Percentiles rank a stretch among this genome's conserved stretches.
Evolutionary conservation across 495 filamentous ascomycete species (phyloP).

Genomic region (Acidomyces sp.): DNA sequence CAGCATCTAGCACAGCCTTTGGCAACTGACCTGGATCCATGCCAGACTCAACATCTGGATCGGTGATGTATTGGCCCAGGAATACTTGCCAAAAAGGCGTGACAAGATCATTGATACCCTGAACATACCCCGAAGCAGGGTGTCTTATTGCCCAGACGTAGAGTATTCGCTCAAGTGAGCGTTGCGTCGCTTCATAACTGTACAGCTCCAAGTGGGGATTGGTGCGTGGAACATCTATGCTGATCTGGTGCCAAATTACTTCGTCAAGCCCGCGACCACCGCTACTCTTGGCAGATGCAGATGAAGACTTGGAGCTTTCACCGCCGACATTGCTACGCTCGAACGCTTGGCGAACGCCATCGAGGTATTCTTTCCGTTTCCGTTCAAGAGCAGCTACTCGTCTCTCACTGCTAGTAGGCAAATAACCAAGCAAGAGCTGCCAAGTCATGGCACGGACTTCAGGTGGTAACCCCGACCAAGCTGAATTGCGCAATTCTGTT

Average conservation of each 20-base stretch:
- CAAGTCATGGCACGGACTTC: conserved; percentile 97
- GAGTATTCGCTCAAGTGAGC: conserved; percentile 82
- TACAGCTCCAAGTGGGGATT: conserved; percentile 93
- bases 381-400: conserved; percentile 81
- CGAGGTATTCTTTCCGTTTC: conserved; percentile 92
- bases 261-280: conserved; percentile 75
- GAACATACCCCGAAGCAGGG: conserved; percentile 93
- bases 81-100: conserved; percentile 98
- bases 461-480: conserved; percentile 88
- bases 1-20: conserved; percentile 80
- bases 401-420: conserved; percentile 86
- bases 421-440: conserved; percentile 89
- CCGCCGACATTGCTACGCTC: conserved; percentile 44
- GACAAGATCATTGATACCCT: conserved; percentile 96
- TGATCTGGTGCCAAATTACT: conserved; percentile 96
- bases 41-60: conserved; percentile 77
- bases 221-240: conserved; percentile 93
- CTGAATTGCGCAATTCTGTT: conserved; percentile 64
- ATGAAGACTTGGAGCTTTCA: background rate
- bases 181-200: conserved; percentile 87
- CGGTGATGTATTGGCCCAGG: conserved; percentile 82
- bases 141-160: conserved; percentile 97
- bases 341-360: conserved; percentile 90
- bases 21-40: conserved; percentile 96
- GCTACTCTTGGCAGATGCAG: conserved; percentile 26